These are phyloP conservation scores for Colletotrichum somersetense DNA, from an alignment of 2,329 filamentous ascomycete genomes.

Conservation along the genomic window DNA sequence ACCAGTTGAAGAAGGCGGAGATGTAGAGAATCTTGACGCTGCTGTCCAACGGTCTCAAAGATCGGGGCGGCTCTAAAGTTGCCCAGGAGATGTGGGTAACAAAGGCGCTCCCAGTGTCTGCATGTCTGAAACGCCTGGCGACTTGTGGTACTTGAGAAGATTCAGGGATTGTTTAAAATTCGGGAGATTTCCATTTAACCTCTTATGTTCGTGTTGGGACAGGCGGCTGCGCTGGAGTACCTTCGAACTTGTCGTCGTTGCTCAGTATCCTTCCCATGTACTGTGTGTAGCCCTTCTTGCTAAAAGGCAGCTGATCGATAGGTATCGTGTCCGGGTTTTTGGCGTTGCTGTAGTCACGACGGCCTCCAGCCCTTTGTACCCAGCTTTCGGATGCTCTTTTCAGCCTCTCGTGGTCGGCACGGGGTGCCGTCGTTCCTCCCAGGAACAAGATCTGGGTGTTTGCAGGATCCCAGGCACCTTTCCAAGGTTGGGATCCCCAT, in stretches of 20 bases:
- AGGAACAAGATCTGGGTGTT: neutral
- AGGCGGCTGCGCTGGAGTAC: too few relatives aligned
- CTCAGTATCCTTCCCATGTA: neutral
- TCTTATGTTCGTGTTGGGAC: too few relatives aligned
- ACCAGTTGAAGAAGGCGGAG: too few relatives aligned
- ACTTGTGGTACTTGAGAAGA: too few relatives aligned
- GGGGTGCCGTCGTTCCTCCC: neutral
- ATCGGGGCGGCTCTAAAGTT: too few relatives aligned
- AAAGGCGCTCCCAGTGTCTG: too few relatives aligned
- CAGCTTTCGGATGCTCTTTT: neutral
- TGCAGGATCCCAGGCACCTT: neutral
- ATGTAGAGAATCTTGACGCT: too few relatives aligned
- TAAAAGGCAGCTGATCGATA: neutral
- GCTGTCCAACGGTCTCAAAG: too few relatives aligned
- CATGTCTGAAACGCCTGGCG: too few relatives aligned
- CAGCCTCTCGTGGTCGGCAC: neutral
- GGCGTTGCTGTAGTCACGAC: neutral
- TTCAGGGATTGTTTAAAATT: too few relatives aligned
- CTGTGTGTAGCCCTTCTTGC: neutral
- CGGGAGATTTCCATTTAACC: too few relatives aligned
- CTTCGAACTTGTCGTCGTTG: neutral
- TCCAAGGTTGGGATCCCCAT: neutral
- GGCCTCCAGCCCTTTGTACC: neutral
- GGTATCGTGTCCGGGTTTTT: neutral
- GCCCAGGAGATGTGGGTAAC: too few relatives aligned